Evolutionary conservation across 23 red algal species (phyloP).

Genomic region (Gracilaria caudata): DNA sequence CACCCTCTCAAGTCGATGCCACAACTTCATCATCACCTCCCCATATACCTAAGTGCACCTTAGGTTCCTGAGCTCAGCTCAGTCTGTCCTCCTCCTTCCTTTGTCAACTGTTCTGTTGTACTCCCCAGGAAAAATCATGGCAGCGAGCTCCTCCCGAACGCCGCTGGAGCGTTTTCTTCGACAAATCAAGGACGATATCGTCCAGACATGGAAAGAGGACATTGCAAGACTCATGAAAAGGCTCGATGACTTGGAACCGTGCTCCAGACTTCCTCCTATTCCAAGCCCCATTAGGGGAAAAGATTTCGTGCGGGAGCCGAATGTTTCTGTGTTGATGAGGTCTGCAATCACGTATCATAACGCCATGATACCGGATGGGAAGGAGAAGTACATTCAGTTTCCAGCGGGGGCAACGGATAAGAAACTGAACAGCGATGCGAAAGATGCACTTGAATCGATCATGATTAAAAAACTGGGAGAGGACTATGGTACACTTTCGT

Average conservation of each 20-base stretch:
- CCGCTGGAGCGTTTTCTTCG: neutral
- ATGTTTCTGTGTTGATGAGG: neutral
- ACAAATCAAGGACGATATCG: neutral
- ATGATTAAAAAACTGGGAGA: neutral
- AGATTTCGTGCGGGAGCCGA: conserved; percentile 1
- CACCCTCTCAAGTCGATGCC: no score
- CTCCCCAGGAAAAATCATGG: no score
- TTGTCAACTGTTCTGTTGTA: no score
- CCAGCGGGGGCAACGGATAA: neutral
- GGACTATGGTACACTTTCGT: conserved; percentile 1
- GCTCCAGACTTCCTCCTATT: conserved; percentile 15
- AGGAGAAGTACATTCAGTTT: conserved; percentile 24
- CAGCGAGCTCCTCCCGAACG: neutral
- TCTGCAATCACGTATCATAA: neutral
- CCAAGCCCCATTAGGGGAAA: conserved; percentile 10
- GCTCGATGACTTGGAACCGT: neutral
- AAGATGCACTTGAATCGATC: neutral
- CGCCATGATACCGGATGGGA: neutral
- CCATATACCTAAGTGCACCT: no score
- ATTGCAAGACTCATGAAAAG: neutral
- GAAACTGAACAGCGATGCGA: conserved; percentile 8
- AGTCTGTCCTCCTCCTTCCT: no score
- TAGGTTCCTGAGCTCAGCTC: no score
- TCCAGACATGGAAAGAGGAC: neutral
- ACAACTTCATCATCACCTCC: no score